phyloP scores from a whole-genome alignment of 2,329 filamentous ascomycete genomes.

The Calonectria multiphialidica region DNA sequence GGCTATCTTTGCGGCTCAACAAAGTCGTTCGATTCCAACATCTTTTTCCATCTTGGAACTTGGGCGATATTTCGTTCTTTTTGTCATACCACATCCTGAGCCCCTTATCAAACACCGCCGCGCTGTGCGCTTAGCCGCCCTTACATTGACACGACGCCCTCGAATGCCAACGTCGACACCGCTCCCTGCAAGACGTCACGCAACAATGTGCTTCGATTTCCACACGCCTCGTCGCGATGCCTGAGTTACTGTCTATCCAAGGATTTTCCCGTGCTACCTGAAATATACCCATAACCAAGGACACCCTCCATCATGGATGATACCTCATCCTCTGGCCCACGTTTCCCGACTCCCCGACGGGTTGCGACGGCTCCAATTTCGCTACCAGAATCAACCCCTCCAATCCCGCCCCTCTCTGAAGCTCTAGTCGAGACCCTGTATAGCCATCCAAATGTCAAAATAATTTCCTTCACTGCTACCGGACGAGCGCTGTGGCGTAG shows the following conservation, averaged over 20 bases:
- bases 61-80: neutral
- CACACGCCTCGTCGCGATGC: slow-evolving; percentile 36
- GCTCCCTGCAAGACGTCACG: slow-evolving; percentile 30
- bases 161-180: neutral
- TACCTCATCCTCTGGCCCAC: slow-evolving; percentile 34
- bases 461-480: slow-evolving; percentile 66
- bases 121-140: slow-evolving; percentile 5
- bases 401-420: slow-evolving; percentile 30
- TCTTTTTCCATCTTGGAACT: neutral
- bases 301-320: slow-evolving; percentile 37
- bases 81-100: neutral
- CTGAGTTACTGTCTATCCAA: slow-evolving; percentile 33
- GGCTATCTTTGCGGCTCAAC: slow-evolving; percentile 28
- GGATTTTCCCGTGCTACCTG: slow-evolving; percentile 26
- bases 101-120: no score
- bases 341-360: slow-evolving; percentile 48
- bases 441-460: slow-evolving; percentile 78
- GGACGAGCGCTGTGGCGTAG: slow-evolving; percentile 46
- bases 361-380: slow-evolving; percentile 54
- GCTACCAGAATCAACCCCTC: slow-evolving; percentile 34
- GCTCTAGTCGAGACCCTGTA: slow-evolving; percentile 76
- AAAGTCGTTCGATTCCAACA: slow-evolving; percentile 33
- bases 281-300: slow-evolving; percentile 9
- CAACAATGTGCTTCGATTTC: slow-evolving; percentile 35
- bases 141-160: slow-evolving; percentile 21